Percentiles rank a stretch among this genome's conserved stretches.
Evolutionary conservation across 140 eudicot species (phyloP).

Genomic region (Erigeron philadelphicus): DNA sequence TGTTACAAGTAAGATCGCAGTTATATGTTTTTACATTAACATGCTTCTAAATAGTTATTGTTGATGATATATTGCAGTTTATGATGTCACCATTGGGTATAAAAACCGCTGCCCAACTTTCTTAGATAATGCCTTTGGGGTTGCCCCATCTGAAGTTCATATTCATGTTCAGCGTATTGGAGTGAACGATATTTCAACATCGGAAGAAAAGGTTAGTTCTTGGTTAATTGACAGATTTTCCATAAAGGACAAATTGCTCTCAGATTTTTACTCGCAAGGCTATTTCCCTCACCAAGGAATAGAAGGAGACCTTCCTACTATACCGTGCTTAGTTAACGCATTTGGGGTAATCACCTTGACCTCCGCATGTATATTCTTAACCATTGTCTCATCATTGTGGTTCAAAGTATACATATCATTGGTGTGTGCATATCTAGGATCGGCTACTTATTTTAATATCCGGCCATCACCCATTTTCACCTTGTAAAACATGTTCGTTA

Average conservation of each 20-base stretch:
- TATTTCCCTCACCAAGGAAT: conserved; percentile 70
- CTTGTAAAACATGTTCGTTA: conserved; percentile 23
- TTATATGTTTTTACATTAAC: background rate
- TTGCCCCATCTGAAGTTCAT: conserved; percentile 91
- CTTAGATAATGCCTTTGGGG: conserved; percentile 90
- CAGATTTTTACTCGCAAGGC: conserved; percentile 50
- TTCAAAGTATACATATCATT: conserved; percentile 46
- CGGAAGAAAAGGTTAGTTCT: conserved; percentile 47
- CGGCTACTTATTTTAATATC: conserved; percentile 61
- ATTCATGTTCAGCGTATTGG: conserved; percentile 62
- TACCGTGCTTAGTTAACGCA: conserved; percentile 48
- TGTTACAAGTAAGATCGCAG: background rate
- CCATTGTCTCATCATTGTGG: conserved; percentile 55
- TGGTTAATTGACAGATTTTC: conserved; percentile 67
- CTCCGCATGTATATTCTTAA: conserved; percentile 36
- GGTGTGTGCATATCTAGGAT: conserved; percentile 56
- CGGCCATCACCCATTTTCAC: conserved; percentile 54
- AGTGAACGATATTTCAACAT: conserved; percentile 45
- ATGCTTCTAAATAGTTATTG: background rate
- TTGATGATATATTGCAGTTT: conserved; percentile 51
- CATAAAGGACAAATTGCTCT: conserved; percentile 59
- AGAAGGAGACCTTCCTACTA: conserved; percentile 46
- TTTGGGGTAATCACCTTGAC: conserved; percentile 54
- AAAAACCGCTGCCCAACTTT: conserved; percentile 71
- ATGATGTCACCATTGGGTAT: conserved; percentile 84